phyloP scores from a whole-genome alignment of 176 grass and related monocot genomes.

The Oryza nivara region DNA sequence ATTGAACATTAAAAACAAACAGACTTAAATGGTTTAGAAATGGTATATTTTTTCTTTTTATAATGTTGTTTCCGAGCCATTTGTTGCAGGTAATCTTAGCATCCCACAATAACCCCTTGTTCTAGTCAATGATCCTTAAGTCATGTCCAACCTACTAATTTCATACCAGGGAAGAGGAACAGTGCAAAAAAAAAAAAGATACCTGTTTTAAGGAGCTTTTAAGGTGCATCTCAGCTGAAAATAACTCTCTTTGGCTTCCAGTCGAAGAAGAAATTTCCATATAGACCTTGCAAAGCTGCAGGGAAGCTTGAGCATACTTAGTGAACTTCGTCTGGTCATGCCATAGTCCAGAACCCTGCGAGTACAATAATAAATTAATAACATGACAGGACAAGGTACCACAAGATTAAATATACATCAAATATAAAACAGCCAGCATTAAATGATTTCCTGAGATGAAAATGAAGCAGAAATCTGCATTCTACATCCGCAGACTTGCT shows the following conservation, averaged over 20 bases:
- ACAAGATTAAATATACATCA: neutral
- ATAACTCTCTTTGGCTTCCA: conserved; percentile 66
- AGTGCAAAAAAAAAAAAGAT: conserved; percentile 8
- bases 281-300: conserved; percentile 78
- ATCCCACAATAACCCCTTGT: conserved; percentile 4
- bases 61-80: neutral
- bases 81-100: neutral
- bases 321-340: conserved; percentile 68
- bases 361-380: conserved; percentile 23
- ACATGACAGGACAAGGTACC: neutral
- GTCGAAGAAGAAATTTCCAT: conserved; percentile 76
- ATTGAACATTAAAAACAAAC: neutral
- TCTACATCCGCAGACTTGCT: neutral
- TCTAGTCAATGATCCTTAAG: neutral
- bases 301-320: conserved; percentile 75
- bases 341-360: conserved; percentile 83
- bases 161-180: conserved; percentile 9
- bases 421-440: neutral
- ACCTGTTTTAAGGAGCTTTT: conserved; percentile 91
- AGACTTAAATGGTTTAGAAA: neutral
- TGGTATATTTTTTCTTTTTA: neutral
- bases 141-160: conserved; percentile 8
- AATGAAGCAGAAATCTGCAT: neutral
- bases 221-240: conserved; percentile 82
- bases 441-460: neutral